Evolutionary conservation across 345 rosid species (phyloP), one percentile per base, ranked within the genome.

Genomic region (Tarenaya hassleriana): DNA sequence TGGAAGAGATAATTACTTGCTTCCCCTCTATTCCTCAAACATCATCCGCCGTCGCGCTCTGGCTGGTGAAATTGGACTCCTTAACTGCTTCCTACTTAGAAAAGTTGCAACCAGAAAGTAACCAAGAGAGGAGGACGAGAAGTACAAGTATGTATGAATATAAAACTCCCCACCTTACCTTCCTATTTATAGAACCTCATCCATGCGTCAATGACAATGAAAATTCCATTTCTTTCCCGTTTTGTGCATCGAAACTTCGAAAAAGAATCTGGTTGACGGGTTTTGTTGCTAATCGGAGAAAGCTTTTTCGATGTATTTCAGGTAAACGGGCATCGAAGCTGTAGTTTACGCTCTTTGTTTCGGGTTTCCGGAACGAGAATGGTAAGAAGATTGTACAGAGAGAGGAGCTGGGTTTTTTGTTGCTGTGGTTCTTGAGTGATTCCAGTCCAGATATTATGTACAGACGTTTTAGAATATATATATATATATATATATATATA

Each of bases 41-140:
- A 48, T 77, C 95, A 56, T 83, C 97, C 48, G 94, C 97, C 3
- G 67, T 88, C 65, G 98, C 97, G 1, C 80, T 92, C 16, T 92
- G 98, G 98, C 62, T 92, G 75, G 80, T 85, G 42, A 81, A 81
- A 64, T 56, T 92, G 76, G 98, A 92, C 71, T 69, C 73, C 45
- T 72, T 83, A 16, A 58, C 87, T 50, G 82, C 79, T 62, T 78
- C 92, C 0, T 77, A 64, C 71, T 31, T 76, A 61, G 56, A 73
- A 56, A 68, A 52, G 43, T 52, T 48, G 63, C 65, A 56, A 39
- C 51, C 75, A 34, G 60, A 50, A 54, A 73, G 58, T 55, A 62
- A 63, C 32, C 43, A 48, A 31, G 47, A 34, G 38, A 50, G 55
- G 57, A 24, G 55, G 60, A 69, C 62, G 50, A 73, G 60, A 59